Evolutionary conservation across 805 yeast genomes (phyloP).

Genomic region (baker's yeast (Saccharomyces cerevisiae)): DNA sequence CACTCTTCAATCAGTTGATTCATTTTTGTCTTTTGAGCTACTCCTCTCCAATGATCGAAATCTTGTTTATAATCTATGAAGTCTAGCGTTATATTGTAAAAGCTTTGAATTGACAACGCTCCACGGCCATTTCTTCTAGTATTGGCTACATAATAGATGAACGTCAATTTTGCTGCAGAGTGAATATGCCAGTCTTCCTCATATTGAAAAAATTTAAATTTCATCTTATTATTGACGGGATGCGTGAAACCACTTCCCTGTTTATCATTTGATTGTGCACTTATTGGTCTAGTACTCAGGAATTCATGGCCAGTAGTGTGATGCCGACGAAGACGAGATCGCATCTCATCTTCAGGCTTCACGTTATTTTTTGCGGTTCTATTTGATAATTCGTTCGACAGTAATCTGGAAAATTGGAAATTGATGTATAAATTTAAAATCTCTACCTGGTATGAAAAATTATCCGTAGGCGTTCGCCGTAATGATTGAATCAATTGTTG

Average conservation of each 20-base stretch:
- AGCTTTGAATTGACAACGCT: conserved; percentile 30
- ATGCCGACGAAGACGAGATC: not conserved
- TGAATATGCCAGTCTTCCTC: conserved; percentile 76
- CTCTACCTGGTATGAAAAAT: conserved; percentile 50
- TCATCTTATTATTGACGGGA: conserved; percentile 4
- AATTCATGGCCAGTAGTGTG: not conserved
- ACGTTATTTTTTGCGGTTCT: not conserved
- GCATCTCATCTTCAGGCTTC: not conserved
- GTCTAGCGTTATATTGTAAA: conserved; percentile 75
- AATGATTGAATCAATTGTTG: conserved; percentile 9
- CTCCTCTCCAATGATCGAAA: conserved; percentile 63
- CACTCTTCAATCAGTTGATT: not conserved
- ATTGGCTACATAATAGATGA: conserved; percentile 50
- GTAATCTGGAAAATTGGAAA: conserved; percentile 56
- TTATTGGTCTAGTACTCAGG: not conserved
- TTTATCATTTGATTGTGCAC: not conserved
- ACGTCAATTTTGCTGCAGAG: conserved; percentile 54
- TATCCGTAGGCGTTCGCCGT: conserved; percentile 25
- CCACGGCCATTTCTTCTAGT: conserved; percentile 14
- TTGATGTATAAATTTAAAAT: conserved; percentile 69
- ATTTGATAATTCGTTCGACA: conserved; percentile 8
- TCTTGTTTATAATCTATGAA: conserved; percentile 69
- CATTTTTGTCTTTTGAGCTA: conserved; percentile 1
- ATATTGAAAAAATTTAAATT: conserved; percentile 38
- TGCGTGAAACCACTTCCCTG: not conserved